Evolutionary conservation across 768 basidiomycete genomes (phyloP).

Genomic region (Serendipita vermifera): DNA sequence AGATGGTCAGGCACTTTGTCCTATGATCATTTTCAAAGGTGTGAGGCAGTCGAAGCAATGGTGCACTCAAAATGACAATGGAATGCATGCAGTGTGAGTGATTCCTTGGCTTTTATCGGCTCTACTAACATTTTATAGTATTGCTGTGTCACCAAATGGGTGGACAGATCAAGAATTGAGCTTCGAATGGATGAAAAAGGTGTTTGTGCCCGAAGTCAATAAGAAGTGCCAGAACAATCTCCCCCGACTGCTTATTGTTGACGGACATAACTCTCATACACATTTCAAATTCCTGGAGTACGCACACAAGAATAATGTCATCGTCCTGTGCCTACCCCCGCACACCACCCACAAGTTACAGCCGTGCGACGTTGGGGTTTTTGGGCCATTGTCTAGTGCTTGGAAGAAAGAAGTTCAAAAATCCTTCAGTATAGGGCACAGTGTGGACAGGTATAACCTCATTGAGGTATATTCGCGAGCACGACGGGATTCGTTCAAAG

Average conservation of each 20-base stretch:
- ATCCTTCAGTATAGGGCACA: background rate
- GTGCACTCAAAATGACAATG: conserved; percentile 1
- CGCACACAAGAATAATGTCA: conserved; percentile 27
- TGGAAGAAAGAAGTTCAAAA: background rate
- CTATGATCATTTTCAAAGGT: conserved; percentile 27
- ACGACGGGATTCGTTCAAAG: background rate
- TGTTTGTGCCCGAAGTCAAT: conserved; percentile 29
- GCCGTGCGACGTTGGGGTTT: conserved; percentile 13
- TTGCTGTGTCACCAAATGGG: conserved; percentile 27
- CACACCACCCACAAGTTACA: conserved; percentile 29
- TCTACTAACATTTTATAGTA: conserved; percentile 17
- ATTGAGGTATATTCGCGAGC: background rate
- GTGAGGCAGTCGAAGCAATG: background rate
- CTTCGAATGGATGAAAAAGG: conserved; percentile 26
- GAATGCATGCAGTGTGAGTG: conserved; percentile 8
- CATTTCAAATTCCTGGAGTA: conserved; percentile 28
- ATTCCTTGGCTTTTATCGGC: background rate
- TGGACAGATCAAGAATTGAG: conserved; percentile 30
- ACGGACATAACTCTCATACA: conserved; percentile 37
- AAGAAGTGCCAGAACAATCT: background rate
- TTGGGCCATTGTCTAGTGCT: background rate
- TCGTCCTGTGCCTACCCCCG: conserved; percentile 33
- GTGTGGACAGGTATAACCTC: background rate
- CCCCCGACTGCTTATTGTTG: conserved; percentile 27
- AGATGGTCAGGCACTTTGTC: conserved; percentile 26